These are phyloP conservation scores for Helminthosporium solani DNA, from an alignment of 2,329 filamentous ascomycete species.

Conservation along the genomic window DNA sequence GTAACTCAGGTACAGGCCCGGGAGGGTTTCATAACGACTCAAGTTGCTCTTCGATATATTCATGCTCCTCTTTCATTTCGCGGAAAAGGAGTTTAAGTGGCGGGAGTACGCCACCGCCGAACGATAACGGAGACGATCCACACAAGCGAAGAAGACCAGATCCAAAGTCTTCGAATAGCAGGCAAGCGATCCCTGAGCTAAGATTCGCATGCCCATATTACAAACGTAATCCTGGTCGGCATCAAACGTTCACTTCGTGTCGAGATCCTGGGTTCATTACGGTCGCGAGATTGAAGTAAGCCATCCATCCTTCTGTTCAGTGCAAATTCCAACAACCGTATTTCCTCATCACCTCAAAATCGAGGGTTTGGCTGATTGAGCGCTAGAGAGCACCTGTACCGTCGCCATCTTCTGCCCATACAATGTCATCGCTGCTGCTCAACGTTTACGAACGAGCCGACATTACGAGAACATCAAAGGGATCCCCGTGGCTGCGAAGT, in stretches of 20 bases:
- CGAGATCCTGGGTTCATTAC: constrained; percentile 26
- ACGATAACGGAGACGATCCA: constrained; percentile 22
- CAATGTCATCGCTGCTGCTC: constrained; percentile 28
- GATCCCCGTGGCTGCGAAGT: constrained; percentile 23
- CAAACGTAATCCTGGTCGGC: constrained; percentile 25
- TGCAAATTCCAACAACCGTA: too few species aligned
- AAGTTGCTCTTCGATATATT: constrained; percentile 14
- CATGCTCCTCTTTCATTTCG: constrained; percentile 18
- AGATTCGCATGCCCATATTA: constrained; percentile 28
- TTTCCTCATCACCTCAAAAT: too few species aligned
- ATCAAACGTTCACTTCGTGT: constrained; percentile 27
- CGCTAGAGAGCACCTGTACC: constrained; percentile 25
- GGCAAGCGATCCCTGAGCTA: constrained; percentile 11
- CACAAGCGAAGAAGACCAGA: constrained; percentile 22
- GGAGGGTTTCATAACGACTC: constrained; percentile 8
- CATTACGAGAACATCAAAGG: constrained; percentile 25
- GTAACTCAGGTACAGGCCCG: neutral
- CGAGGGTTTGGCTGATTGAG: neutral
- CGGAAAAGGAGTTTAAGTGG: constrained; percentile 25
- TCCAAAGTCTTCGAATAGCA: constrained; percentile 7
- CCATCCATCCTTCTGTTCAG: constrained; percentile 1
- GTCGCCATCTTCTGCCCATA: constrained; percentile 24
- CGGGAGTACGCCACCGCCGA: constrained; percentile 17
- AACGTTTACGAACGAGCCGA: constrained; percentile 20
- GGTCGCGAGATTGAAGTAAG: constrained; percentile 25